Percentiles rank a stretch among this genome's conserved stretches.
Evolutionary conservation across 2,329 filamentous ascomycete genomes (phyloP).

Genomic region (Metarhizium humberi): DNA sequence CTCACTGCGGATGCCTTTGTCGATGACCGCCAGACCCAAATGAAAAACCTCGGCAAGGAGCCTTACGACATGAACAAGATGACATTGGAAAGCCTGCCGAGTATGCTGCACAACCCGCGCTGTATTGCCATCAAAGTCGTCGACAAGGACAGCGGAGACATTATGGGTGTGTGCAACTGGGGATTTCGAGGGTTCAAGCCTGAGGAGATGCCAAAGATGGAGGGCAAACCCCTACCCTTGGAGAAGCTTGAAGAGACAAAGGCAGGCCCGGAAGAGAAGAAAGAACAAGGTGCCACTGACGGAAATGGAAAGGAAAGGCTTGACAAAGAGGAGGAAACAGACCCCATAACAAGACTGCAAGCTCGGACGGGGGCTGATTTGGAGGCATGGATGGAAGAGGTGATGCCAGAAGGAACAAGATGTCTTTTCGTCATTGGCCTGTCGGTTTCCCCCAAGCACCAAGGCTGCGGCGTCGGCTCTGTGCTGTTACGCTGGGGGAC

Average conservation of each 20-base stretch:
- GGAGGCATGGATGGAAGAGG: slow-evolving; percentile 17
- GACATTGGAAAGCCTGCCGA: slow-evolving; percentile 14
- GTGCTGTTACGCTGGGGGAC: slow-evolving; percentile 23
- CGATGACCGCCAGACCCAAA: slow-evolving; percentile 24
- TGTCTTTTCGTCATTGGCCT: slow-evolving; percentile 23
- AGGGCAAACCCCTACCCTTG: slow-evolving; percentile 8
- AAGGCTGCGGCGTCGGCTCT: slow-evolving; percentile 21
- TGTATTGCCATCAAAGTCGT: slow-evolving; percentile 23
- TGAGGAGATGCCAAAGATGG: slow-evolving; percentile 12
- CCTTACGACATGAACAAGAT: slow-evolving; percentile 19
- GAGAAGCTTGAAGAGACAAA: neutral
- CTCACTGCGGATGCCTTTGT: slow-evolving; percentile 20
- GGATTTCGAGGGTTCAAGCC: slow-evolving; percentile 19
- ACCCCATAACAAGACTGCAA: slow-evolving; percentile 18
- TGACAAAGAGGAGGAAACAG: slow-evolving; percentile 9
- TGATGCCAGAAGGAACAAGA: slow-evolving; percentile 22
- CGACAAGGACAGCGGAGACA: slow-evolving; percentile 16
- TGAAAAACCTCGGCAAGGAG: slow-evolving; percentile 21
- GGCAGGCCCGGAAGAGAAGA: neutral
- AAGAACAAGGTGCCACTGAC: neutral
- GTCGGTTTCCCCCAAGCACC: slow-evolving; percentile 20
- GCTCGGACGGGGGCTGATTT: slow-evolving; percentile 21
- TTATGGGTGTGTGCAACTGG: slow-evolving; percentile 23
- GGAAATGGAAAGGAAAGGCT: neutral
- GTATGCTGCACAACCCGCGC: slow-evolving; percentile 13